Evolutionary conservation across 192 early-diverging fungal species (phyloP), one percentile per base, ranked within the genome.

Genomic region (Linnemannia exigua): DNA sequence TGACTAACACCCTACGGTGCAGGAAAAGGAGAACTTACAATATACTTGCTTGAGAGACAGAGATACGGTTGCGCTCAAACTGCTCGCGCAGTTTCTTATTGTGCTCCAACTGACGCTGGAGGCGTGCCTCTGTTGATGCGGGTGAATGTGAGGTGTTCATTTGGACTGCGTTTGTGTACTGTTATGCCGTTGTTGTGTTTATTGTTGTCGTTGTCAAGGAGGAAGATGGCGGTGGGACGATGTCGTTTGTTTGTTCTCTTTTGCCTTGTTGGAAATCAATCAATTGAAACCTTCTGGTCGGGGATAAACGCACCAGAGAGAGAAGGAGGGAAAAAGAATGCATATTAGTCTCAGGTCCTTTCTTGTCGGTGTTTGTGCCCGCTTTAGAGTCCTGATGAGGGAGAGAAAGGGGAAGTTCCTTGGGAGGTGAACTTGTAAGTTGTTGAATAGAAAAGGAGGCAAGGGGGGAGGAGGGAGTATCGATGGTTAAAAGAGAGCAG

Each of bases 41-140:
- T 19, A 69, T 58, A 38, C 84, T 79, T 19, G 84, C 84, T 61
- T 86, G 72, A 9, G 84, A 86, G 44, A 86, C 84, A 5, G 84
- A 80, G 63, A 86, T 77, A 52, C 84, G 84, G 31, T 80, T 79
- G 37, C 77, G 84, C 28, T 86, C 84, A 54, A 77, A 86, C 67
- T 86, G 84, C 74, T 86, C 84, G 48, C 84, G 77, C 58, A 86
- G 70, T 12, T 79, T 79, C 70, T 68, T 86, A 44, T 86, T 86
- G 70, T 86, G 84, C 66, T 86, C 84, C 69, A 86, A 75, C 48
- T 86, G 84, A 19, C 84, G 84, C 70, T 86, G 84, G 37, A 86
- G 84, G 15, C 84, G 67, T 69, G 80, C 73, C 72, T 86, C 84
- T 61, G 84, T 79, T 11, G 84, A 20, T 74, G 76, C 22, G 28